These are phyloP conservation scores for Sungouiella thailandica DNA, from an alignment of 805 yeast species.

Conservation along the genomic window DNA sequence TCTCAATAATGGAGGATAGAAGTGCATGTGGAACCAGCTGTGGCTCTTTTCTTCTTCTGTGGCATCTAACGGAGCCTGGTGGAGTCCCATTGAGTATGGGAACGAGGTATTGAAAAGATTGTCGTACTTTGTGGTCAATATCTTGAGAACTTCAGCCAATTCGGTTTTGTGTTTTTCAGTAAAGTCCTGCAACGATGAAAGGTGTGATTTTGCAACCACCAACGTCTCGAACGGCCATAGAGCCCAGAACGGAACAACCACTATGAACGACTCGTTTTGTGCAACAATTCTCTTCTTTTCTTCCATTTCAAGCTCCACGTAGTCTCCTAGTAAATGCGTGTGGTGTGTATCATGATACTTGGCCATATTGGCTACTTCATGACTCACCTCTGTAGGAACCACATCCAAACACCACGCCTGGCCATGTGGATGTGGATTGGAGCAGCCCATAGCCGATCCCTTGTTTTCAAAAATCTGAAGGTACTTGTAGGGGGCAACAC, in stretches of 20 bases:
- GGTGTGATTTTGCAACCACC: constrained; percentile 50
- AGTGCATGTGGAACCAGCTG: constrained; percentile 64
- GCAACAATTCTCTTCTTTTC: constrained; percentile 50
- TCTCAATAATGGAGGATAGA: constrained; percentile 72
- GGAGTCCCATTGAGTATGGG: constrained; percentile 81
- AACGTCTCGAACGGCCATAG: constrained; percentile 77
- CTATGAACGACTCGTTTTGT: constrained; percentile 59
- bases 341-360: constrained; percentile 39
- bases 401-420: constrained; percentile 72
- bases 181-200: constrained; percentile 46
- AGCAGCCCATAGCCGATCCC: constrained; percentile 78
- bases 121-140: constrained; percentile 61
- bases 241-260: constrained; percentile 78
- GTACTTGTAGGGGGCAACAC: constrained; percentile 47
- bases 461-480: constrained; percentile 74
- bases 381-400: constrained; percentile 61
- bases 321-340: constrained; percentile 56
- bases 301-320: constrained; percentile 49
- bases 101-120: constrained; percentile 64
- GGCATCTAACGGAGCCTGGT: constrained; percentile 60
- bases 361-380: constrained; percentile 49
- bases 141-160: constrained; percentile 50
- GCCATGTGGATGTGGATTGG: constrained; percentile 79
- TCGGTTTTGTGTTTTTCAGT: constrained; percentile 44
- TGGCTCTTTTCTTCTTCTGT: constrained; percentile 38